These are phyloP conservation scores for Stemphylium vesicarium DNA, from an alignment of 2,329 filamentous ascomycete genomes.

Conservation along the genomic window DNA sequence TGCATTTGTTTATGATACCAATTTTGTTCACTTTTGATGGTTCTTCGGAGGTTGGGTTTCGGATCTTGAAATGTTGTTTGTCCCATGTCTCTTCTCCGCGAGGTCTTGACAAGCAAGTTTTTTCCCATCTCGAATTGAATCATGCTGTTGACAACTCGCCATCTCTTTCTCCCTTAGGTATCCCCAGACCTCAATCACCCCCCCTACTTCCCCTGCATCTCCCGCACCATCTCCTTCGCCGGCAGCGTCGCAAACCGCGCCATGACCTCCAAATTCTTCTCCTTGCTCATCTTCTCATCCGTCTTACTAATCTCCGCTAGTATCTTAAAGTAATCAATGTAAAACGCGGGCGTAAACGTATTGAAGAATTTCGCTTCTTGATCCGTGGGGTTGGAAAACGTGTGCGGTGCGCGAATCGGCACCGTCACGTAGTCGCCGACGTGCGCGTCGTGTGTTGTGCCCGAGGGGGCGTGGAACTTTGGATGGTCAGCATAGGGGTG, in stretches of 20 bases:
- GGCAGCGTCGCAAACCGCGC: slow-evolving; percentile 58
- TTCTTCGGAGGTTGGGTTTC: too few species aligned
- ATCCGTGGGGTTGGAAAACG: slow-evolving; percentile 62
- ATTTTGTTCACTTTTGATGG: not conserved
- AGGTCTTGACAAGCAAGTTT: too few species aligned
- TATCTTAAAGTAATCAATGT: slow-evolving; percentile 64
- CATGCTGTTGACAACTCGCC: too few species aligned
- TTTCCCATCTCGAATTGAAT: too few species aligned
- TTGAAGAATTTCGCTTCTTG: slow-evolving; percentile 63
- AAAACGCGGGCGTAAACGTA: slow-evolving; percentile 63
- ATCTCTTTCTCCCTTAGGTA: not conserved
- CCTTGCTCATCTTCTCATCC: slow-evolving; percentile 55
- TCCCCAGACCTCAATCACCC: not conserved
- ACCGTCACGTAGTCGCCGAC: slow-evolving; percentile 63
- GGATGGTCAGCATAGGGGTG: too few species aligned
- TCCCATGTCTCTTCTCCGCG: not conserved
- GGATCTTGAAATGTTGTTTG: not conserved
- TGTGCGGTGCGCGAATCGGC: slow-evolving; percentile 61
- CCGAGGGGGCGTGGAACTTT: slow-evolving; percentile 57
- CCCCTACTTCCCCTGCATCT: slow-evolving; percentile 18
- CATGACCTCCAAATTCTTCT: slow-evolving; percentile 59
- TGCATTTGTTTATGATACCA: slow-evolving; percentile 11
- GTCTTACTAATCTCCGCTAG: slow-evolving; percentile 54
- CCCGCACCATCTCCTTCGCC: slow-evolving; percentile 48
- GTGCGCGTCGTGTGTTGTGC: slow-evolving; percentile 55